These are phyloP conservation scores for Jaenimonas drosophilae DNA, from an alignment of 208 protist genomes.

Conservation along the genomic window DNA sequence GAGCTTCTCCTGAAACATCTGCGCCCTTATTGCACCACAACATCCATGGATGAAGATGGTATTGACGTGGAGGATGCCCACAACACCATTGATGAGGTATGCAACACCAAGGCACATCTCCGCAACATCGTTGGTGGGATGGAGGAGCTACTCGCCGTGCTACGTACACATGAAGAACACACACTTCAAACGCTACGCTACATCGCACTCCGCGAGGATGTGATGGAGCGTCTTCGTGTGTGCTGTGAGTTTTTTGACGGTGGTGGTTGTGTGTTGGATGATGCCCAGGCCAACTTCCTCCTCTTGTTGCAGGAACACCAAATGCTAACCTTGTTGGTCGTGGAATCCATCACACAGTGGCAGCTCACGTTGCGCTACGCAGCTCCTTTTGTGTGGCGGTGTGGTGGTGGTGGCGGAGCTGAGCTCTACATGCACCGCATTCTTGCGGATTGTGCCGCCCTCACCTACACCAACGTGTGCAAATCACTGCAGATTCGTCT, in stretches of 20 bases:
- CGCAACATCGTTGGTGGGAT: slow-evolving; percentile 15
- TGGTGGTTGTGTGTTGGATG: slow-evolving; percentile 13
- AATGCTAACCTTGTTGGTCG: slow-evolving; percentile 29
- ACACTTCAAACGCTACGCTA: slow-evolving; percentile 25
- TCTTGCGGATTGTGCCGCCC: slow-evolving; percentile 27
- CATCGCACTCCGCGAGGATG: slow-evolving; percentile 24
- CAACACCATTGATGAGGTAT: background rate
- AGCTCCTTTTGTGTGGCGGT: slow-evolving; percentile 35
- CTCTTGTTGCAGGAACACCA: slow-evolving; percentile 36
- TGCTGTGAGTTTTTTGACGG: slow-evolving; percentile 30
- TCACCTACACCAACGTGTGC: slow-evolving; percentile 25
- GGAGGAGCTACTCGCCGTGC: slow-evolving; percentile 13
- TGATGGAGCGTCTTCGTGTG: slow-evolving; percentile 20
- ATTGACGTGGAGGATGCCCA: background rate
- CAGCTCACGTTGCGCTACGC: slow-evolving; percentile 39
- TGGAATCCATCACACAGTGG: slow-evolving; percentile 60
- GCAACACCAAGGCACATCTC: background rate
- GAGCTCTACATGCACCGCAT: slow-evolving; percentile 50
- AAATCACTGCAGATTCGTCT: slow-evolving; percentile 25
- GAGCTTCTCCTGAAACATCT: background rate
- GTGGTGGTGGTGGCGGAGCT: too few relatives aligned
- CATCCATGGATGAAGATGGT: too few relatives aligned
- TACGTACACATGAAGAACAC: slow-evolving; percentile 21
- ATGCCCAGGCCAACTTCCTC: slow-evolving; percentile 30
- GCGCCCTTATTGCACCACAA: too few relatives aligned